Conservation (phyloP, 2,329 filamentous ascomycete genomes). For the Aspergillus fumigatiaffinis region DNA sequence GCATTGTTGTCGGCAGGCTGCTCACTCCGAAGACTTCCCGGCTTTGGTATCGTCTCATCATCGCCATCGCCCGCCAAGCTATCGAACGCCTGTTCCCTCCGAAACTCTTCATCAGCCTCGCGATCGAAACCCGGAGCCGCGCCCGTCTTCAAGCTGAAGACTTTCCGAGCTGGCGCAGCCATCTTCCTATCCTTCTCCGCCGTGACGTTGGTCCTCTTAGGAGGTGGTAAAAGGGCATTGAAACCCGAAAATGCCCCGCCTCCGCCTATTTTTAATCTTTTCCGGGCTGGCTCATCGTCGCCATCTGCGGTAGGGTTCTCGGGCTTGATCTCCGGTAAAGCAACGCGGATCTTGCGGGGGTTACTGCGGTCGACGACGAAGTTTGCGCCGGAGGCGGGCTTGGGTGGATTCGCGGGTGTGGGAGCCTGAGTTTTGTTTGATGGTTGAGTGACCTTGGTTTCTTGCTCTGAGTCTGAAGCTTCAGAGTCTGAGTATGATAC, state of each 20-base stretch:
- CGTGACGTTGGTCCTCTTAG: constrained; percentile 54
- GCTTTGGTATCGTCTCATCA: constrained; percentile 24
- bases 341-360: constrained; percentile 79
- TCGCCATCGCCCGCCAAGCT: constrained; percentile 6
- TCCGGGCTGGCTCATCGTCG: constrained; percentile 60
- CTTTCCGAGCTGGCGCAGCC: constrained; percentile 46
- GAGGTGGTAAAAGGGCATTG: constrained; percentile 80
- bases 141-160: constrained; percentile 76
- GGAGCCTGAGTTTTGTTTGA: constrained; percentile 24
- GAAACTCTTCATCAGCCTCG: constrained; percentile 44
- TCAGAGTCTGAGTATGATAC: constrained; percentile 83
- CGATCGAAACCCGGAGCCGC: constrained; percentile 77
- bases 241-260: constrained; percentile 73
- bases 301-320: constrained; percentile 31
- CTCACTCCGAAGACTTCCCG: constrained; percentile 19
- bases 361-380: constrained; percentile 79
- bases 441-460: constrained; percentile 27
- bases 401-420: constrained; percentile 22
- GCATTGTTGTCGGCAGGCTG: constrained; percentile 4
- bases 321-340: constrained; percentile 57
- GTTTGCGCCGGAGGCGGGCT: constrained; percentile 33
- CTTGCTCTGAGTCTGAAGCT: constrained; percentile 58
- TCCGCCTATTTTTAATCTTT: constrained; percentile 63
- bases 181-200: constrained; percentile 29
- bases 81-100: constrained; percentile 23